Evolutionary conservation across 768 basidiomycete genomes (phyloP), one percentile per base, ranked within the genome.

Genomic region (Mycena filopes): DNA sequence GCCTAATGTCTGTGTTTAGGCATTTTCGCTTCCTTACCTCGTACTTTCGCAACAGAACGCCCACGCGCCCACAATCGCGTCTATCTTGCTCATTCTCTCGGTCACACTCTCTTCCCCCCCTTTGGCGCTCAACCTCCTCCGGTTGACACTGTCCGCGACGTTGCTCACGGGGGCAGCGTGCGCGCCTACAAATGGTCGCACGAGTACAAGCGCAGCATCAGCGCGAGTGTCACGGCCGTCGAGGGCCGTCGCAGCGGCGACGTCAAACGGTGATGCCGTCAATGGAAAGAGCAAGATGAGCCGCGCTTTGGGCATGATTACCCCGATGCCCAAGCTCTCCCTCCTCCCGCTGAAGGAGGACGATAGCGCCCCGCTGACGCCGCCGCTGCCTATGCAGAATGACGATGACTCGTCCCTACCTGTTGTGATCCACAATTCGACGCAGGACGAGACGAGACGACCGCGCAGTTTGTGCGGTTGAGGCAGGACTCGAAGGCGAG

Each of bases 191-290:
- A 76, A 66, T 84, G 80, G 75, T 84, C 85, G 9, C 82, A 83
- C 68, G 84, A 87, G 55, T 88, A 86, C 75, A 91, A 89, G 74
- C 85, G 86, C 58, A 89, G 88, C 74, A 86, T 82, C 49, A 87
- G 85, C 65, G 82, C 83, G 48, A 89, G 86, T 66, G 83, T 86
- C 51, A 91, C 89, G 21, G 86, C 90, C 43, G 86, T 92, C 23
- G 89, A 92, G 74, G 87, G 86, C 29, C 85, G 89, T 38, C 87
- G 89, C 49, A 90, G 89, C 69, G 89, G 89, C 26, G 91, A 92
- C 69, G 67, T 74, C 85, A 15, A 89, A 89, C 57, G 89, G 90
- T n/a, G 86, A 92, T 64, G 91, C 90, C 9, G 79, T 89, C 23
- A 88, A 89, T 51, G 88, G 88, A 2, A 90, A 88, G 74, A 78